phyloP scores from a whole-genome alignment of 306 rosid species.

The Cucumis melo region DNA sequence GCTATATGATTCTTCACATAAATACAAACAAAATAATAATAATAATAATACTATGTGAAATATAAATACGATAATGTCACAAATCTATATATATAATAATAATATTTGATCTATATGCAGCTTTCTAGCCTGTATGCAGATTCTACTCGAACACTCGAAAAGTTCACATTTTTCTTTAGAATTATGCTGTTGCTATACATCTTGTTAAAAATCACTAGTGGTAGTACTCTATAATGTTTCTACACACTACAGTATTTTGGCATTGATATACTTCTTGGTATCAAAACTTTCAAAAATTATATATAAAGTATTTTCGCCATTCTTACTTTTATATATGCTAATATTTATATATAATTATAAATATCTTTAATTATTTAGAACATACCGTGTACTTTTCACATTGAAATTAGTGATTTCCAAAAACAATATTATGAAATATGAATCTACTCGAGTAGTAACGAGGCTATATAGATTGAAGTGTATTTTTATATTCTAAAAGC shows the following conservation, averaged over 20 bases:
- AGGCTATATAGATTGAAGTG: neutral
- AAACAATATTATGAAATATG: too few relatives aligned
- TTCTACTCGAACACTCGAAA: neutral
- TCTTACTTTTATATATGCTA: neutral
- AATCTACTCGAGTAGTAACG: neutral
- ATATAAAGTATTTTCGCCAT: neutral
- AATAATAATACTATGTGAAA: neutral
- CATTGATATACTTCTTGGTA: neutral
- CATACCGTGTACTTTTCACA: neutral
- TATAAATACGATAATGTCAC: neutral
- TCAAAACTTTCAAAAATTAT: neutral
- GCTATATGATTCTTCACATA: neutral
- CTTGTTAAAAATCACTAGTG: neutral
- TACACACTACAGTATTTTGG: neutral
- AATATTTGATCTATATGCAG: neutral
- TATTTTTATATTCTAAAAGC: neutral
- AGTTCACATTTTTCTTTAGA: neutral
- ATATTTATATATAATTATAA: neutral
- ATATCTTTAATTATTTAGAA: neutral
- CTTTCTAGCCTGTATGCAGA: constrained; percentile 4
- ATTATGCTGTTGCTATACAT: neutral
- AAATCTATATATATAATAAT: neutral
- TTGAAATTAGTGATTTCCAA: neutral
- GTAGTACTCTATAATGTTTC: neutral
- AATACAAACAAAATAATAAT: neutral